A percentile compares a stretch with the other conserved stretches of the same genome.
Conservation (phyloP, 2,329 filamentous ascomycete species). For the Lojkania enalia region DNA sequence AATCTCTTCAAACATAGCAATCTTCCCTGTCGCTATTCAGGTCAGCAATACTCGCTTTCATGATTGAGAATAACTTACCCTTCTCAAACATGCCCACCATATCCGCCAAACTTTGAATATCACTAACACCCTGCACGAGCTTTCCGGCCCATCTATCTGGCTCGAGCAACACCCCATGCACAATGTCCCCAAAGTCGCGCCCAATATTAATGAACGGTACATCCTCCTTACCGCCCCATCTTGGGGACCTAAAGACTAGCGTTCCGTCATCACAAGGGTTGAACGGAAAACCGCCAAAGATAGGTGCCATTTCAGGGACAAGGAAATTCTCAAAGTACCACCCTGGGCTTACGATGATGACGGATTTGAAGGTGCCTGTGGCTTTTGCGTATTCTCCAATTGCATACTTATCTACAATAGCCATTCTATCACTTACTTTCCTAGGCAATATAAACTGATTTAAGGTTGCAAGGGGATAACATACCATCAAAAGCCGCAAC, state of each 20-base stretch:
- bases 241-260: constrained; percentile 43
- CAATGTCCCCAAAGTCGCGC: constrained; percentile 52
- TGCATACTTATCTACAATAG: constrained; percentile 46
- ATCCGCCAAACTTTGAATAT: constrained; percentile 35
- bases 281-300: constrained; percentile 50
- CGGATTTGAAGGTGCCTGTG: constrained; percentile 39
- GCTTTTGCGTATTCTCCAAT: constrained; percentile 45
- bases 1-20: constrained; percentile 22
- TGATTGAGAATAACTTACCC: constrained; percentile 22
- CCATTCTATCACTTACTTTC: too few relatives aligned
- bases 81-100: constrained; percentile 40
- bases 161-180: constrained; percentile 51
- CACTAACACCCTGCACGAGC: constrained; percentile 46
- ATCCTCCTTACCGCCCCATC: constrained; percentile 46
- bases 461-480: background rate
- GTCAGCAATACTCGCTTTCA: background rate
- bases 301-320: constrained; percentile 34
- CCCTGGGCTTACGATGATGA: constrained; percentile 43
- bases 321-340: constrained; percentile 53
- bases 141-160: constrained; percentile 44
- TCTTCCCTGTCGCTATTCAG: constrained; percentile 22
- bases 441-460: too few relatives aligned
- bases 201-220: constrained; percentile 47
- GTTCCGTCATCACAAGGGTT: constrained; percentile 41
- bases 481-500: constrained; percentile 23